Evolutionary conservation across 2,329 filamentous ascomycete species (phyloP), one percentile per base, ranked within the genome.

Genomic region (Ampelomyces quisqualis): DNA sequence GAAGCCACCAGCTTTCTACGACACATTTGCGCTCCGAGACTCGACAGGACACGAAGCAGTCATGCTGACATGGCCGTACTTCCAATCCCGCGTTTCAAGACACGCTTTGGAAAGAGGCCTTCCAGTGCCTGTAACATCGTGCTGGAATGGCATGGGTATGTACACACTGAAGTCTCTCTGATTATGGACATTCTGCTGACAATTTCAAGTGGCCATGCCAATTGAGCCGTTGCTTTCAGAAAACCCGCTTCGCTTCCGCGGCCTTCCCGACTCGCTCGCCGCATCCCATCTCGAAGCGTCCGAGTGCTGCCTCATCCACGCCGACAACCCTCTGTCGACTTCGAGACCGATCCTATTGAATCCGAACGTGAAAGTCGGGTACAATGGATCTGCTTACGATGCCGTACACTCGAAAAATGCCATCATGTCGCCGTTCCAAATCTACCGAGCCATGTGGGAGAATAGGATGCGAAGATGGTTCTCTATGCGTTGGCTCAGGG

Each of bases 291-390:
- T 89, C 19, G 86, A 89, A 64, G 86, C 76, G n/a, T 85, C 80
- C 11, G 86, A 90, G 66, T 89, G 85, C 70, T 90, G 86, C 63
- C 77, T 90, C 41, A 80, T 88, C 40, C 84, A 88, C 59, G 78
- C 79, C 3, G 85, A 88, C 57, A 88, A 87, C 55, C 78, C 78
- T 1, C 68, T 82, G 7, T 74, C 27, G 21, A 20, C 13, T 8
- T 9, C 29, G n/a, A 38, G 38, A 20, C 21, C 13, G 24, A 26
- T 27, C 11, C 38, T 14, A 11, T 11, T 34, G 7, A 34, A 34
- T 24, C 32, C 32, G 14, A 11, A 34, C 4, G 32, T 34, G 10
- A 73, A 83, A 3, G 84, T 88, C 3, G 82, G 76, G 3, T 88
- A 87, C 58, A 79, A 72, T 48, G 60, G 22, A 3, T 29, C 43